Percentiles rank a stretch among this genome's conserved stretches.
Conservation (phyloP, 106 monocot species). For the Xerophyta viscosa region DNA sequence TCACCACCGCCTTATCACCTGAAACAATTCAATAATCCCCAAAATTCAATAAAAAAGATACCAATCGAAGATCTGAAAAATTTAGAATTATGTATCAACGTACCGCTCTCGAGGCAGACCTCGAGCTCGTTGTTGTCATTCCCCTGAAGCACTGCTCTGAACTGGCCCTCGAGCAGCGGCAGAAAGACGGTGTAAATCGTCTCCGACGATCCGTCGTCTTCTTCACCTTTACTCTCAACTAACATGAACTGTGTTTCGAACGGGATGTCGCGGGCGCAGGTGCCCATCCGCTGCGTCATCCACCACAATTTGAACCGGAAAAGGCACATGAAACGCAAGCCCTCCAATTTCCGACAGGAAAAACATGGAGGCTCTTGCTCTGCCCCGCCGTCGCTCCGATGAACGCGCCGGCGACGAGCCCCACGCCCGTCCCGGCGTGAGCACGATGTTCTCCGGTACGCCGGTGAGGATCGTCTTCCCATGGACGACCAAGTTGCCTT, state of each 20-base stretch:
- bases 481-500: slow-evolving; percentile 48
- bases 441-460: slow-evolving; percentile 35
- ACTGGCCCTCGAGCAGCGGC: slow-evolving; percentile 67
- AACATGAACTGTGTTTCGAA: slow-evolving; percentile 89
- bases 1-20: slow-evolving; percentile 59
- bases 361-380: slow-evolving; percentile 46
- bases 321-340: slow-evolving; percentile 60
- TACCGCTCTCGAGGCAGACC: slow-evolving; percentile 78
- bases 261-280: slow-evolving; percentile 50
- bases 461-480: slow-evolving; percentile 60
- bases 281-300: slow-evolving; percentile 90
- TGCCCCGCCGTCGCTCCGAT: slow-evolving; percentile 41
- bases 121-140: slow-evolving; percentile 54
- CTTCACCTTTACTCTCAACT: slow-evolving; percentile 38
- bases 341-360: slow-evolving; percentile 56
- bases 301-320: slow-evolving; percentile 95
- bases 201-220: neutral
- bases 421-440: slow-evolving; percentile 42
- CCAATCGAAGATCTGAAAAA: neutral
- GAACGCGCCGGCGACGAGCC: slow-evolving; percentile 55
- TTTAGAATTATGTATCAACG: neutral
- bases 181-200: slow-evolving; percentile 58
- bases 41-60: neutral
- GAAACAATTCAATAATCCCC: neutral
- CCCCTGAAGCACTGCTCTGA: slow-evolving; percentile 63